These are phyloP conservation scores for Datisca glomerata DNA, from an alignment of 306 rosid genomes.

Conservation along the genomic window DNA sequence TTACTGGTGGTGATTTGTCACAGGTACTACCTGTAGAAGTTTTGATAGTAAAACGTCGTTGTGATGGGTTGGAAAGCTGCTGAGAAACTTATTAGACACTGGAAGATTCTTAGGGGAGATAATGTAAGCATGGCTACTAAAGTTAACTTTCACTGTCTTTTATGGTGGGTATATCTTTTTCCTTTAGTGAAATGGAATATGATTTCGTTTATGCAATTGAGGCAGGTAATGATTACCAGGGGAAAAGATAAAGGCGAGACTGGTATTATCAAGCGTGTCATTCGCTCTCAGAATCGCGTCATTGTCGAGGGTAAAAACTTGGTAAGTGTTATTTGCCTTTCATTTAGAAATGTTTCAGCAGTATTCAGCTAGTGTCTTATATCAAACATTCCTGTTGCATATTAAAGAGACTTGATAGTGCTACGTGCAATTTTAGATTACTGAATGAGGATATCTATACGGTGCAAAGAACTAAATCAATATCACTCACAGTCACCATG, in stretches of 20 bases:
- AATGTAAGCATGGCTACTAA: constrained; percentile 30
- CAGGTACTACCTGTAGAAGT: too few relatives aligned
- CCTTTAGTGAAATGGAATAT: not conserved
- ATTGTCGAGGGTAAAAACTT: constrained; percentile 91
- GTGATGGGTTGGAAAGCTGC: constrained; percentile 99
- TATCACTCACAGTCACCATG: too few relatives aligned
- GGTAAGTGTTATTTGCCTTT: constrained; percentile 27
- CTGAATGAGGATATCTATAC: too few relatives aligned
- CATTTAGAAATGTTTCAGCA: too few relatives aligned
- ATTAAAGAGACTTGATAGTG: too few relatives aligned
- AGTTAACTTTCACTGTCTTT: not conserved
- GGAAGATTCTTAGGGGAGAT: constrained; percentile 88
- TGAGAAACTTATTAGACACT: constrained; percentile 79
- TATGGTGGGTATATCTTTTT: not conserved
- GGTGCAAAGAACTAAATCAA: too few relatives aligned
- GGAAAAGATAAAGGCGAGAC: constrained; percentile 87
- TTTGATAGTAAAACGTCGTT: too few relatives aligned
- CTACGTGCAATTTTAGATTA: too few relatives aligned
- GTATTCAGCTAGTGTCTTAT: too few relatives aligned
- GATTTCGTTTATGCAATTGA: not conserved
- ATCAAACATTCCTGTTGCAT: too few relatives aligned
- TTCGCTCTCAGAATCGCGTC: constrained; percentile 89
- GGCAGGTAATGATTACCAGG: constrained; percentile 77
- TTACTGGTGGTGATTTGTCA: too few relatives aligned
- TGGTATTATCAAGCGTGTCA: constrained; percentile 67